A percentile compares a stretch with the other conserved stretches of the same genome.
These are phyloP conservation scores for Chrysoporthe austroafricana DNA, from an alignment of 2,329 filamentous ascomycete genomes.

Conservation along the genomic window DNA sequence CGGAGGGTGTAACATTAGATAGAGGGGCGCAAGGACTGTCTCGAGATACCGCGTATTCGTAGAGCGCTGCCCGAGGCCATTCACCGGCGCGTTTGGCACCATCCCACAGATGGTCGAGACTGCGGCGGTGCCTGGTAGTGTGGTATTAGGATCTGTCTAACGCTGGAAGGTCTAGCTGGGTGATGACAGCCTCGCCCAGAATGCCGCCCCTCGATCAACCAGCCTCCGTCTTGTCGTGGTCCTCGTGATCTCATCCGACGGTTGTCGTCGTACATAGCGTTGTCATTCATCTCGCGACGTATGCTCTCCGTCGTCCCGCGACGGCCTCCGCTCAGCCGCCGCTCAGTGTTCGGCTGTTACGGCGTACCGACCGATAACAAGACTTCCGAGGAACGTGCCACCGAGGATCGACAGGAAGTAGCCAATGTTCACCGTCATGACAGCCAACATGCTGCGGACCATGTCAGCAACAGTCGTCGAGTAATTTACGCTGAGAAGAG, in stretches of 20 bases:
- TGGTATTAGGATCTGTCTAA: not conserved
- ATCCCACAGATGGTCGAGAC: not conserved
- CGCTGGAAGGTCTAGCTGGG: not conserved
- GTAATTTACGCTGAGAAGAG: too few species aligned
- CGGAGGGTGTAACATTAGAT: too few species aligned
- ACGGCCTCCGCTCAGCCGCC: not conserved
- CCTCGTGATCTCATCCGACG: slow-evolving; percentile 6
- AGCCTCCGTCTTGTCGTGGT: slow-evolving; percentile 1
- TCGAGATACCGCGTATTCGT: too few species aligned
- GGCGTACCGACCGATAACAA: slow-evolving; percentile 74
- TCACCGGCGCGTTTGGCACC: not conserved
- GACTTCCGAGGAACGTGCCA: slow-evolving; percentile 82
- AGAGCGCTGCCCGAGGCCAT: not conserved
- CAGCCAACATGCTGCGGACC: slow-evolving; percentile 76
- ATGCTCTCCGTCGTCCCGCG: slow-evolving; percentile 14
- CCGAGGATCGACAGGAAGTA: slow-evolving; percentile 77
- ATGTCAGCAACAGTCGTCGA: slow-evolving; percentile 3
- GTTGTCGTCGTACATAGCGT: slow-evolving; percentile 12
- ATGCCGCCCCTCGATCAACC: not conserved
- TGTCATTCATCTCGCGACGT: not conserved
- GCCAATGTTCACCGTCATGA: slow-evolving; percentile 84
- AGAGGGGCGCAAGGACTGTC: too few species aligned
- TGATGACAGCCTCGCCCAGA: not conserved
- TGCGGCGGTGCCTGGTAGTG: not conserved
- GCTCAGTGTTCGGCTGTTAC: slow-evolving; percentile 52